Base-by-base conservation (phyloP, 2,329 filamentous ascomycete species). In the Exophiala sideris region DNA sequence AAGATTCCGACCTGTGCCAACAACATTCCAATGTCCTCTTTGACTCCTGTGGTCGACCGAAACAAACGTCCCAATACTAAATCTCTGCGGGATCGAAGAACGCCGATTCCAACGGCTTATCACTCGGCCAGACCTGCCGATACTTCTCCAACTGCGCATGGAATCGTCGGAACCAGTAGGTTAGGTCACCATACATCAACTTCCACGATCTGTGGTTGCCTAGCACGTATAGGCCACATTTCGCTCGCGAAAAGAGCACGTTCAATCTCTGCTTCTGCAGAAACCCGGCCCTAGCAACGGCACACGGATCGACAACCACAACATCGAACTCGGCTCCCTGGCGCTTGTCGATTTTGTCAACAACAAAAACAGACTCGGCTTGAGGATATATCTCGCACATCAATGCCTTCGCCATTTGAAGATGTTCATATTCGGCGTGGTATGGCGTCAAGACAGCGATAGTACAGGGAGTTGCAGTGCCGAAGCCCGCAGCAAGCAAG, bases 381-480 rank as follows among this genome's bases (percentile, higher is more conserved):
- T 18, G n/a, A 11, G 36, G 38, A 35, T 42, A 48, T 18, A 32
- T 29, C 21, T 24, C 16, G 7, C 14, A 20, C 52, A 49, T 55
- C 24, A 34, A 14, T 4, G 40, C 41, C 12, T 39, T 33, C 20
- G 32, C 33, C 4, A 42, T n/a, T n/a, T 35, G 38, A 14, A 50
- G 48, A 12, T 45, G 18, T 11, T 34, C 35, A 11, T 41, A n/a
- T 16, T 55, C 35, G 3, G 21, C 41, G 6, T 35, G 40, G 42
- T 55, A 55, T n/a, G 47, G 52, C 6, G 52, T 50, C 34, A 55
- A 12, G 20, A 55, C 41, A 9, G 47, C 47, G 29, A 50, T 55
- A 6, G 41, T 33, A 14, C 52, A 55, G 5, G 47, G 35, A 29
- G 50, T 46, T 7, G 41, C 18, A n/a, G n/a, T 48, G n/a, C 41